Evolutionary conservation across 108 stramenopile species (phyloP), one percentile per base, ranked within the genome.

Genomic region (Nannochloropsis oceanica): DNA sequence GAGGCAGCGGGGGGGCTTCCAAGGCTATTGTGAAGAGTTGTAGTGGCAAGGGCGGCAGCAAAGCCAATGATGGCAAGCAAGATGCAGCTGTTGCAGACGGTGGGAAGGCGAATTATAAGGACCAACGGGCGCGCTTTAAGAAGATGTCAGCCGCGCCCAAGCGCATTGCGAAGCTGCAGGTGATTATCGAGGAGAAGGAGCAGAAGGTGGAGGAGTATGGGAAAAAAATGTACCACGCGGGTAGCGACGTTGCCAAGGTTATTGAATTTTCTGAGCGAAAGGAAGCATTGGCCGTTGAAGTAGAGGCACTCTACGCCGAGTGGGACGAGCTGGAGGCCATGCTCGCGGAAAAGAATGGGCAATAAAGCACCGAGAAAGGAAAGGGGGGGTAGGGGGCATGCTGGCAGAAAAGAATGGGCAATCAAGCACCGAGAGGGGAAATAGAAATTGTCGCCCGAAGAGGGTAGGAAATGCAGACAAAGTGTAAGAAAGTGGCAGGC

Each of bases 191-290:
- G 59, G 87, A 93, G 24, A 85, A 91, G 44, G 96, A 96, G 83
- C 80, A 20, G 46, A 93, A 90, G 88, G 90, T 95, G 13, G 90
- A 88, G 18, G 91, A 91, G 14, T 84, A 93, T 27, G 94, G 94
- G n/a, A 89, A 91, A 18, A 91, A 94, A 90, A 94, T 96, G 94
- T 86, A 94, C 85, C 79, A 92, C 13, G 84, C 88, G 50, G 96
- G 94, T 14, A 92, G 83, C 85, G 94, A 95, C 84, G 91, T 93
- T 12, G 94, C 91, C 43, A 89, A 92, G 81, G 89, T 95, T 22
- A 90, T 91, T 79, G 93, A 92, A 46, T 83, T 96, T 27, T 82
- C 44, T 10, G 42, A 73, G 82, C 82, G 85, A 2, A 84, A 84
- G 59, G 86, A 86, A 27, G 86, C 73, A 42, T 27, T 59, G 14